Percentiles rank a stretch among this genome's conserved stretches.
phyloP scores from a whole-genome alignment of 1,139 yeast species.

The Pichia terricola region DNA sequence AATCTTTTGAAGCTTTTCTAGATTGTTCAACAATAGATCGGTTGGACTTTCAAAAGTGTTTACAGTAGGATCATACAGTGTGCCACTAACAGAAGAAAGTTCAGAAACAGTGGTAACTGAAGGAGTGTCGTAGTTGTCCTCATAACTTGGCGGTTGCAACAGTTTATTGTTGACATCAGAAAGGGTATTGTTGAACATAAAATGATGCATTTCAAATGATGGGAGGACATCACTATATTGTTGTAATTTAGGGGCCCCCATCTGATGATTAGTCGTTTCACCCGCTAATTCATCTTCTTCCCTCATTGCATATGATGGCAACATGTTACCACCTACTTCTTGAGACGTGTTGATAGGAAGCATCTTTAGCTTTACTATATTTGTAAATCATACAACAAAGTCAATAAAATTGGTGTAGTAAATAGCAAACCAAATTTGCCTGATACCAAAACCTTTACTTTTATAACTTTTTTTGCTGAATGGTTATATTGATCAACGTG shows the following conservation, averaged over 20 bases:
- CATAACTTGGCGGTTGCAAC: slow-evolving; percentile 16
- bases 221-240: slow-evolving; percentile 38
- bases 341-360: no score
- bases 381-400: no score
- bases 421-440: not conserved
- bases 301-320: no score
- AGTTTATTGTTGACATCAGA: slow-evolving; percentile 2
- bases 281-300: no score
- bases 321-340: no score
- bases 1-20: slow-evolving; percentile 25
- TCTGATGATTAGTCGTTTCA: no score
- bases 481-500: no score
- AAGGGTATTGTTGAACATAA: slow-evolving; percentile 35
- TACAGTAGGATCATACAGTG: not conserved
- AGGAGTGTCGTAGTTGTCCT: not conserved
- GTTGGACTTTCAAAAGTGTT: slow-evolving; percentile 13
- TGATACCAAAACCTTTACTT: no score
- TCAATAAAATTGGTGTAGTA: no score
- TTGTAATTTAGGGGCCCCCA: no score
- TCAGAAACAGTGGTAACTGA: not conserved
- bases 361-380: no score
- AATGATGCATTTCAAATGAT: slow-evolving; percentile 54
- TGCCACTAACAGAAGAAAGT: not conserved
- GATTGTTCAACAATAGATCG: slow-evolving; percentile 26
- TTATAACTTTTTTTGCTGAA: no score